A percentile compares a stretch with the other conserved stretches of the same genome.
Conservation (phyloP, 768 basidiomycete genomes). For the Tubosaeta brunneosetosa region DNA sequence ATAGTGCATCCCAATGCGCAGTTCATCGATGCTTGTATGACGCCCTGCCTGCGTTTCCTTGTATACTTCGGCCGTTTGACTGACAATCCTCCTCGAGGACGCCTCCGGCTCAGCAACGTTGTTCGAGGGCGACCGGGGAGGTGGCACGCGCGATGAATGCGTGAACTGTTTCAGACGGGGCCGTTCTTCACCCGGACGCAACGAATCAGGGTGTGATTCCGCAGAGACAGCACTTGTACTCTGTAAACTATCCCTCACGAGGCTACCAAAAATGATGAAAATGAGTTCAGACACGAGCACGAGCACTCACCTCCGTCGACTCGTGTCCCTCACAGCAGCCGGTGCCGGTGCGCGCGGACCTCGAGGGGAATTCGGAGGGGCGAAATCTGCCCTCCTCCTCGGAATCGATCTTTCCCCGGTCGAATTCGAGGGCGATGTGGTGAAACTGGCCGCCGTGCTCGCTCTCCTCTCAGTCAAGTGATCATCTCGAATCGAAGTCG, state of each 20-base stretch:
- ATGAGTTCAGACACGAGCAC: conserved; percentile 1
- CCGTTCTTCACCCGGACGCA: conserved; percentile 32
- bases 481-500: conserved; percentile 41
- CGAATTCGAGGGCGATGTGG: conserved; percentile 59
- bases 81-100: conserved; percentile 43
- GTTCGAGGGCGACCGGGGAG: conserved; percentile 43
- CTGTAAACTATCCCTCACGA: conserved; percentile 50
- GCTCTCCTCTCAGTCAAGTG: conserved; percentile 27
- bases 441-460: conserved; percentile 43
- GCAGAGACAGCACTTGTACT: conserved; percentile 37
- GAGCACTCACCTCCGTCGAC: conserved; percentile 21
- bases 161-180: conserved; percentile 72
- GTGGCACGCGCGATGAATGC: conserved; percentile 59
- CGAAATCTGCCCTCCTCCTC: conserved; percentile 64
- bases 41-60: conserved; percentile 33
- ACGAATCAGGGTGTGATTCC: conserved; percentile 29
- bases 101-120: conserved; percentile 17
- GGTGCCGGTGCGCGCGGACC: conserved; percentile 26
- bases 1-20: conserved; percentile 66
- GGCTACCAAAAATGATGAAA: conserved; percentile 32
- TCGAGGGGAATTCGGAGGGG: conserved; percentile 48
- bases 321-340: conserved; percentile 20
- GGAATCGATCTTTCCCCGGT: conserved; percentile 64
- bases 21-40: conserved; percentile 53
- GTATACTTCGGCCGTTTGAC: conserved; percentile 63